These are phyloP conservation scores for Capronia coronata DNA, from an alignment of 2,329 filamentous ascomycete species.

Conservation along the genomic window DNA sequence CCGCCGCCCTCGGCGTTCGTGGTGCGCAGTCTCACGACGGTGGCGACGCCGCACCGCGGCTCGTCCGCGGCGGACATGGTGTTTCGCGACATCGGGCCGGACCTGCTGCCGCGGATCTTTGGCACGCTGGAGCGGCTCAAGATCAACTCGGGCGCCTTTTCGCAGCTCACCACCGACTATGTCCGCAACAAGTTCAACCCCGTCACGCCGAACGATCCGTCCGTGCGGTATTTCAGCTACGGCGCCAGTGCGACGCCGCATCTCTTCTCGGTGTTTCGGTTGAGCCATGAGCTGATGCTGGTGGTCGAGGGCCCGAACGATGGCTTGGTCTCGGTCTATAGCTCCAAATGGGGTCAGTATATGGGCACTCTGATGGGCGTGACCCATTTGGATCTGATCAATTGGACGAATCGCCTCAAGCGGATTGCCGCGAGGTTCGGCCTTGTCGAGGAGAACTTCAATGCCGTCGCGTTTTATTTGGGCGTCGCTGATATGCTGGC, in stretches of 20 bases:
- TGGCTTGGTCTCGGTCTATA: conserved; percentile 55
- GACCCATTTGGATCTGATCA: conserved; percentile 59
- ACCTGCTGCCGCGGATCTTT: conserved; percentile 50
- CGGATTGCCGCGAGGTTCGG: conserved; percentile 53
- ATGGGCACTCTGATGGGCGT: conserved; percentile 59
- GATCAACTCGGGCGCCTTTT: conserved; percentile 55
- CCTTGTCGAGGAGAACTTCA: conserved; percentile 52
- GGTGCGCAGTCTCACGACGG: conserved; percentile 62
- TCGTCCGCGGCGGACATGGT: conserved; percentile 55
- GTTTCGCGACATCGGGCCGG: conserved; percentile 51
- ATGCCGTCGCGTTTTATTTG: conserved; percentile 58
- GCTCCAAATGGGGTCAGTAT: conserved; percentile 56
- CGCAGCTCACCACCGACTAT: conserved; percentile 54
- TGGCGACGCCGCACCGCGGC: conserved; percentile 56
- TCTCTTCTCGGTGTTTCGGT: conserved; percentile 52
- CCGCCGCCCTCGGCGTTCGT: conserved; percentile 58
- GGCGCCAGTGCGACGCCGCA: conserved; percentile 53
- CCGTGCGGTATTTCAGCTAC: conserved; percentile 57
- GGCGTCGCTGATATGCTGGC: conserved; percentile 66
- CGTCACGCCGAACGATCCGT: conserved; percentile 49
- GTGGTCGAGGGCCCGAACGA: conserved; percentile 55
- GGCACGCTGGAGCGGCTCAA: conserved; percentile 49
- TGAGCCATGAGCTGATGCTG: conserved; percentile 50
- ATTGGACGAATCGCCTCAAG: conserved; percentile 58
- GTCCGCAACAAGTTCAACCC: conserved; percentile 56